Evolutionary conservation across 1,284 basidiomycete species (phyloP).

Genomic region (Sphagnurus paluster): DNA sequence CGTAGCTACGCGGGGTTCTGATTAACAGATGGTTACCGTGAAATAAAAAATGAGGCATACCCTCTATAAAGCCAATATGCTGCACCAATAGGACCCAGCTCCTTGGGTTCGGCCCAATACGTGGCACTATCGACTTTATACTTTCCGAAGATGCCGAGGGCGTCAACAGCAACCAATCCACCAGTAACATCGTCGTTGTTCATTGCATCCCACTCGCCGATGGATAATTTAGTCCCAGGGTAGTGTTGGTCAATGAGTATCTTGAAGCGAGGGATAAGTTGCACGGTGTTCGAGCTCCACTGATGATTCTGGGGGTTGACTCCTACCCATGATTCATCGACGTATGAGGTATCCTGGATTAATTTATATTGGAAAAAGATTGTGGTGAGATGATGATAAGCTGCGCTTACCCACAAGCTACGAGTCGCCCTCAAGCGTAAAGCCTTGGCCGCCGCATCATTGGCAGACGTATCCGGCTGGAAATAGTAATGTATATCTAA

Average conservation of each 20-base stretch:
- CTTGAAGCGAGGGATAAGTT: constrained; percentile 48
- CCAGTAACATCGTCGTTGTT: constrained; percentile 48
- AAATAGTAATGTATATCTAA: constrained; percentile 57
- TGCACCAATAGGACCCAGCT: constrained; percentile 43
- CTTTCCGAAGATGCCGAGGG: constrained; percentile 47
- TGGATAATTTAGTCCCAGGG: constrained; percentile 51
- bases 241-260: constrained; percentile 45
- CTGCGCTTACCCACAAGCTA: constrained; percentile 41
- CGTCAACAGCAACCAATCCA: constrained; percentile 47
- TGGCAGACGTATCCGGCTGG: constrained; percentile 48
- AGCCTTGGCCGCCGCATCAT: constrained; percentile 48
- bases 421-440: constrained; percentile 47
- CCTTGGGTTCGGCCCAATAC: constrained; percentile 47
- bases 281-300: constrained; percentile 40
- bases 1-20: constrained; percentile 32
- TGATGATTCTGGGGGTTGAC: constrained; percentile 42
- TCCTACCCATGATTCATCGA: constrained; percentile 53
- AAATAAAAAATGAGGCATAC: constrained; percentile 24
- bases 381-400: background rate
- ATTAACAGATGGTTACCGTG: background rate
- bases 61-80: constrained; percentile 55
- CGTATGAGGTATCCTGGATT: constrained; percentile 41
- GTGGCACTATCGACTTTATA: constrained; percentile 48
- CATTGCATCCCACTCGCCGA: constrained; percentile 47
- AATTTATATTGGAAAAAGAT: constrained; percentile 1